Evolutionary conservation across 2,329 filamentous ascomycete genomes (phyloP), one percentile per base, ranked within the genome.

Genomic region (Beauveria scarabaeidicola): DNA sequence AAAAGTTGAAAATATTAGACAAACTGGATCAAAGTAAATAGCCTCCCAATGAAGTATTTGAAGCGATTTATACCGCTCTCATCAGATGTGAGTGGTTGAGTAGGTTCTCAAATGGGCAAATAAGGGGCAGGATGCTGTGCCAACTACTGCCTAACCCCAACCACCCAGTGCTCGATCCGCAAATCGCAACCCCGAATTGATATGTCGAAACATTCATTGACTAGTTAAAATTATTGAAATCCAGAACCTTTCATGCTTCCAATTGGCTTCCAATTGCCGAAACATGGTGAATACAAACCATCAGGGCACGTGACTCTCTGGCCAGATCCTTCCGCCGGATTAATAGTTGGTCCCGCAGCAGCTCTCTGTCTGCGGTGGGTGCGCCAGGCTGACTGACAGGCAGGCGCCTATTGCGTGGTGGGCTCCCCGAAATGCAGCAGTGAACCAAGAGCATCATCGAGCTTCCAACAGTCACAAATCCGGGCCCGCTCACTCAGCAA

Each of bases 331-430:
- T 59, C 41, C 41, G 21, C 57, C 57, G 57, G 57, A 59, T 52
- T 52, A 59, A 59, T 36, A 48, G 57, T 58, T 58, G 47, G 46
- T 58, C 56, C 56, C 56, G 47, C 47, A 32, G 25, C n/a, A 58
- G 47, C 46, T 52, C 38, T 51, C 8, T 40, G 23, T 17, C 32
- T 36, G 32, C 32, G 10, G 56, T 52, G 40, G 48, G 38, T 46
- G 57, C 40, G 41, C 38, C 19, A 21, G 19, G 57, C 57, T 52
- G 55, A 52, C 55, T 52, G 54, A 46, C 54, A 58, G 57, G 57
- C 57, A 59, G 48, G 57, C 57, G 41, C 41, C 57, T 46, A 46
- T 59, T 59, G 57, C 57, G 57, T 59, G 48, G 57, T 59, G 23
- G 57, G 57, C 48, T 59, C 55, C 44, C 40, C 47, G 17, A 52